phyloP scores from a whole-genome alignment of 441 rosid genomes.

The Eutrema salsugineum region DNA sequence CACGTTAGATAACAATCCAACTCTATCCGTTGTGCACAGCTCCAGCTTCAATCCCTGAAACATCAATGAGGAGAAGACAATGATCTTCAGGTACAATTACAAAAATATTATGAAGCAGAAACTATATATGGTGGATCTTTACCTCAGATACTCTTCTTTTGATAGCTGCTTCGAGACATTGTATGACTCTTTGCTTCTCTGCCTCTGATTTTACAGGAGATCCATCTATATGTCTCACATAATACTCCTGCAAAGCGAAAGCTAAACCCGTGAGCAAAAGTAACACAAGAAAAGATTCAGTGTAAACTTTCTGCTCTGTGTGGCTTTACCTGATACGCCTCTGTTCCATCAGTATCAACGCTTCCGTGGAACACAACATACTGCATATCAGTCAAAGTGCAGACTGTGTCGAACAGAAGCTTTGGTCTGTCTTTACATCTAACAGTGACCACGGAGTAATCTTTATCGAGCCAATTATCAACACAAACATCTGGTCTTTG shows the following conservation, averaged over 20 bases:
- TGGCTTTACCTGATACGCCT: conserved; percentile 66
- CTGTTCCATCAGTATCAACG: conserved; percentile 64
- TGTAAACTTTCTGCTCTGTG: background rate
- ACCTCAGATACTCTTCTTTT: conserved; percentile 97
- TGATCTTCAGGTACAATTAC: conserved; percentile 1
- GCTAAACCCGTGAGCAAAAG: background rate
- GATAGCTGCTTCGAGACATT: conserved; percentile 91
- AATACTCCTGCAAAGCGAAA: conserved; percentile 60
- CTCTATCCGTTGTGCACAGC: conserved; percentile 77
- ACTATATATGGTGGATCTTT: background rate
- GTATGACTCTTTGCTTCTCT: conserved; percentile 78
- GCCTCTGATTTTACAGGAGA: conserved; percentile 92
- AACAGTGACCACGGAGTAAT: conserved; percentile 79
- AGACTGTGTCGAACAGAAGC: conserved; percentile 85
- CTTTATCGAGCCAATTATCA: conserved; percentile 75
- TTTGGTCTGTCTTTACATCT: conserved; percentile 90
- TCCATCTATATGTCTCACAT: conserved; percentile 82
- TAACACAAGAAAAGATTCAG: background rate
- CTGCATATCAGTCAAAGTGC: conserved; percentile 90
- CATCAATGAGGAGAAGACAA: conserved; percentile 4
- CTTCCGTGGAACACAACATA: conserved; percentile 94
- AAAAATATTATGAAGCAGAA: background rate
- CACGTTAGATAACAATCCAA: conserved; percentile 74
- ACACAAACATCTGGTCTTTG: conserved; percentile 69
- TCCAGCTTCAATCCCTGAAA: conserved; percentile 81